Base-by-base conservation (phyloP, 495 filamentous ascomycete species). In the Penicillium herquei region DNA sequence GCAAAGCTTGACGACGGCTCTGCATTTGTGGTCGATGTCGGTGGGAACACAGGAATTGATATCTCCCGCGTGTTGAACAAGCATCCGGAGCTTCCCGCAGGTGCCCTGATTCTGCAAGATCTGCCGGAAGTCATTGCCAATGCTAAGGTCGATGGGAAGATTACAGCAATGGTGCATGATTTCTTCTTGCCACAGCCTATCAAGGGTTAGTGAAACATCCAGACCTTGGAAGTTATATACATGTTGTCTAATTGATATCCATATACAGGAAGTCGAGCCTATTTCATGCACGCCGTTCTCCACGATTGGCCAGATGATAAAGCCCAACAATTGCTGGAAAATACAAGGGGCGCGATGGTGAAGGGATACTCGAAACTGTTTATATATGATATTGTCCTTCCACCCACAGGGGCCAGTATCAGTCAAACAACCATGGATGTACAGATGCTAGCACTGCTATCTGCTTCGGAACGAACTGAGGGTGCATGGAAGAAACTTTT, bases 71-170 rank as follows among this genome's bases (percentile, higher is more conserved):
- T 82, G 44, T 68, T 70, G 41, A 58, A 63, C 14, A 70, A 67
- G 21, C 69, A 68, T 37, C 79, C 76, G 0, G 44, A 76, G 7
- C 55, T 69, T 17, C 39, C 56, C 70, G 1, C 57, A 56, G 35
- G 77, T 57, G 17, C 71, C 52, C 14, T 85, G 10, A 57, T 85
- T 8, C 52, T 83, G 3, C 78, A 85, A 54, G 83, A 86, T 56
- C 69, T 78, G 1, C 67, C 75, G 2, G 62, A 73, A 17, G 68
- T 74, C 0, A 68, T 81, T 44, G 65, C 64, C 35, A 67, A 66
- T 8, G 70, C 67, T 0, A 65, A 69, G 18, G 58, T 70, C 3
- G 64, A 70, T 32, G 51, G 66, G 10, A 78, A 74, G 0, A 69
- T 84, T 39, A 73, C 74, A 44, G 63, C 70, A 6, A 70, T 76